Base-by-base conservation (phyloP, 352 stramenopile species). In the Pythium scleroteichum region DNA sequence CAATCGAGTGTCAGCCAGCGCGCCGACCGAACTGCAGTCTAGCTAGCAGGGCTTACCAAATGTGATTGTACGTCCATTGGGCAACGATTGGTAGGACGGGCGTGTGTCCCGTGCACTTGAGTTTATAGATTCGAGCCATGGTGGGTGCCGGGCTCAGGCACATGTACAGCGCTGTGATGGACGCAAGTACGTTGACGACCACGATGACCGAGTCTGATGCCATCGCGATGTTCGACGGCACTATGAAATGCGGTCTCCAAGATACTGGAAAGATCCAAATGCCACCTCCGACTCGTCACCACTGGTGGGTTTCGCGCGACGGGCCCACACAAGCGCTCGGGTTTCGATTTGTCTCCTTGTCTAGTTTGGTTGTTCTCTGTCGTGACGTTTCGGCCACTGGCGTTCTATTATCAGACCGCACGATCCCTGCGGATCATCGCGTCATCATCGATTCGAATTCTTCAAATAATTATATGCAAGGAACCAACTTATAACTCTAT, bases 1-100 rank as follows among this genome's bases (percentile, higher is more conserved):
- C 69, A 8, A 48, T 4, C n/a, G n/a, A n/a, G n/a, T n/a, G n/a
- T n/a, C n/a, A n/a, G n/a, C n/a, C n/a, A n/a, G n/a, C n/a, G n/a
- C n/a, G n/a, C n/a, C n/a, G n/a, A n/a, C n/a, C n/a, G n/a, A n/a
- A n/a, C n/a, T n/a, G n/a, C n/a, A n/a, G n/a, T n/a, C n/a, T n/a
- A n/a, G n/a, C n/a, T n/a, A n/a, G n/a, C n/a, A n/a, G 6, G 32
- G 45, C 59, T n/a, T 56, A 79, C 75, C 75, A 84, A 20, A 75
- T 73, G 60, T 81, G 70, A 51, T 75, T 78, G 53, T 82, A 76
- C 7, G 64, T 62, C 53, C 75, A 75, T 44, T 78, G 63, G 22
- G 72, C 73, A 3, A 83, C 38, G 20, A 78, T 75, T 29, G 79
- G 71, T 19, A 82, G 60, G 22, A 74, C 50, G 2, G 73, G 76